Evolutionary conservation across 306 rosid species (phyloP).

Genomic region (Casuarina glauca): DNA sequence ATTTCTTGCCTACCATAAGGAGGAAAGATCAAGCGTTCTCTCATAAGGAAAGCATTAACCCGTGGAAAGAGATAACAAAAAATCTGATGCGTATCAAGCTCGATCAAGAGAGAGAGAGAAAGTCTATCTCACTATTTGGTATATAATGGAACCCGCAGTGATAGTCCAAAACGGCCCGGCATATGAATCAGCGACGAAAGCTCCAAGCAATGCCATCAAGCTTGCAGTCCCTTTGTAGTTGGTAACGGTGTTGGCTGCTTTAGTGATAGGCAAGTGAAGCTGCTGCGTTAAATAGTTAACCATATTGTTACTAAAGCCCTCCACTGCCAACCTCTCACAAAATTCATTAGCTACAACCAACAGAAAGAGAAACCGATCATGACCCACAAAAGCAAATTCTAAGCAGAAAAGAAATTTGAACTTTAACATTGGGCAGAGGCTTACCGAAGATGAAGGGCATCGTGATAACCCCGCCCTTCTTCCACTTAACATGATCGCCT

Average conservation of each 20-base stretch:
- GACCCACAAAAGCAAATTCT: background rate
- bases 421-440: background rate
- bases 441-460: slow-evolving; percentile 98
- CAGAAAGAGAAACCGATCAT: background rate
- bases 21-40: no score
- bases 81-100: no score
- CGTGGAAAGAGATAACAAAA: background rate
- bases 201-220: slow-evolving; percentile 91
- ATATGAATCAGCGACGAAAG: slow-evolving; percentile 78
- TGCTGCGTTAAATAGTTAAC: slow-evolving; percentile 79
- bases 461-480: slow-evolving; percentile 73
- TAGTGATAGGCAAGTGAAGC: slow-evolving; percentile 81
- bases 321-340: slow-evolving; percentile 91
- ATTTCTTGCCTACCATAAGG: no score
- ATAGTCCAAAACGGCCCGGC: slow-evolving; percentile 85
- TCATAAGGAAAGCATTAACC: no score
- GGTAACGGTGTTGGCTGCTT: slow-evolving; percentile 87
- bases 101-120: slow-evolving; percentile 5
- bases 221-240: slow-evolving; percentile 80
- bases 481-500: no score
- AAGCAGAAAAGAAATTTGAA: background rate
- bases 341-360: slow-evolving; percentile 65
- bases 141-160: slow-evolving; percentile 63
- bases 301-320: slow-evolving; percentile 81
- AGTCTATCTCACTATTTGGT: slow-evolving; percentile 51